Percentiles rank a stretch among this genome's conserved stretches.
Evolutionary conservation across 2,329 filamentous ascomycete genomes (phyloP).

Genomic region (Pleoardoris graminearum): DNA sequence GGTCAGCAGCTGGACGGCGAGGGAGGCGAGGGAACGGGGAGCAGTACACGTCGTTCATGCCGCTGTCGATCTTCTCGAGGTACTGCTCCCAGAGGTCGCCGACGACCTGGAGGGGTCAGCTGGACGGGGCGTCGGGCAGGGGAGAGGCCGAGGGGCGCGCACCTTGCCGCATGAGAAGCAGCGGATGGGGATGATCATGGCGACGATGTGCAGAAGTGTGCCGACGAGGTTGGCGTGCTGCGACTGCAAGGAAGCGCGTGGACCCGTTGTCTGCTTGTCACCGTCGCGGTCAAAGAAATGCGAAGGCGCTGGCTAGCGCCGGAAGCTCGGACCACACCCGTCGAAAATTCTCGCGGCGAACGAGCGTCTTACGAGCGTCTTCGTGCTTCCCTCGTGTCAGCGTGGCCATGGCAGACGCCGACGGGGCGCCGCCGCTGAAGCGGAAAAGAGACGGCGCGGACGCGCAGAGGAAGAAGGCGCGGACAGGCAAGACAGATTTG

Average conservation of each 20-base stretch:
- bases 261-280: conserved; percentile 11
- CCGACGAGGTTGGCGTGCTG: neutral
- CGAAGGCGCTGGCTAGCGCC: conserved; percentile 11
- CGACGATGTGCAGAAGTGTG: conserved; percentile 39
- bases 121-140: conserved; percentile 17
- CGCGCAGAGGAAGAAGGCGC: conserved; percentile 34
- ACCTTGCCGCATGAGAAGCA: conserved; percentile 99
- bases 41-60: conserved; percentile 41
- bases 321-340: conserved; percentile 30
- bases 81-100: conserved; percentile 98
- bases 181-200: conserved; percentile 97
- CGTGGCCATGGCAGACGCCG: conserved; percentile 28
- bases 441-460: conserved; percentile 34
- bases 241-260: conserved; percentile 12
- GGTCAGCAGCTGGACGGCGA: conserved; percentile 13
- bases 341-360: conserved; percentile 30
- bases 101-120: conserved; percentile 69
- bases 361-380: too few species aligned
- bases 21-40: neutral
- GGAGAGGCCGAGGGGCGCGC: conserved; percentile 27
- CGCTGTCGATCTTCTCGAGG: conserved; percentile 79
- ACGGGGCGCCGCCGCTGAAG: conserved; percentile 32
- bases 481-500: conserved; percentile 28
- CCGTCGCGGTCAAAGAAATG: conserved; percentile 41
- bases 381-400: too few species aligned